phyloP scores from a whole-genome alignment of 176 grass and related monocot species.

The Ensete ventricosum region DNA sequence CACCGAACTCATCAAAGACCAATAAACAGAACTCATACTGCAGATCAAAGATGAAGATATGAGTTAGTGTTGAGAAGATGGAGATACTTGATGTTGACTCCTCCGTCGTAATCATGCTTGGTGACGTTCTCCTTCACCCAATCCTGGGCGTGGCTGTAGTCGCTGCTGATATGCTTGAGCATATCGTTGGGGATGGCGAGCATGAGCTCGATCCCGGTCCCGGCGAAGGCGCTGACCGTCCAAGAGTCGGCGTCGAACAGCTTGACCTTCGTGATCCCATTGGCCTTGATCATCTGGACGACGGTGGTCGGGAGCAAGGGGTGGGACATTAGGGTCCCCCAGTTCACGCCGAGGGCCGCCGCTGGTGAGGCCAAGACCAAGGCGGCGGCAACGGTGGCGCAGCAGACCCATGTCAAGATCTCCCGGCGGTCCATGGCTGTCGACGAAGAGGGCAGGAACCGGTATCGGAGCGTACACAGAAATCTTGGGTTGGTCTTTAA shows the following conservation, averaged over 20 bases:
- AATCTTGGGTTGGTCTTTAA: too few species aligned
- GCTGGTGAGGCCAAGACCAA: neutral
- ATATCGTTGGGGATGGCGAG: neutral
- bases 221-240: neutral
- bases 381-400: neutral
- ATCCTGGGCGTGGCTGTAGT: neutral
- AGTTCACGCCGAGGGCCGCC: constrained; percentile 7
- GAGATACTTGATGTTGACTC: neutral
- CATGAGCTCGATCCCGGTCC: neutral
- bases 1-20: neutral
- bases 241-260: neutral
- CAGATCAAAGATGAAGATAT: neutral
- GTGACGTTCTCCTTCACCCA: constrained; percentile 11
- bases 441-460: neutral
- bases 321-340: neutral
- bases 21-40: neutral
- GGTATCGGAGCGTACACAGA: neutral
- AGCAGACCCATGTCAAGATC: neutral
- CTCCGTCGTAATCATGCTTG: neutral
- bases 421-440: neutral
- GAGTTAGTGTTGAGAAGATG: neutral
- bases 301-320: neutral
- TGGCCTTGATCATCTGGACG: constrained; percentile 2
- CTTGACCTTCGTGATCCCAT: neutral
- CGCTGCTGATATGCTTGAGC: neutral